Base-by-base conservation (phyloP, 2,329 filamentous ascomycete genomes). In the Hypoxylon sp. region DNA sequence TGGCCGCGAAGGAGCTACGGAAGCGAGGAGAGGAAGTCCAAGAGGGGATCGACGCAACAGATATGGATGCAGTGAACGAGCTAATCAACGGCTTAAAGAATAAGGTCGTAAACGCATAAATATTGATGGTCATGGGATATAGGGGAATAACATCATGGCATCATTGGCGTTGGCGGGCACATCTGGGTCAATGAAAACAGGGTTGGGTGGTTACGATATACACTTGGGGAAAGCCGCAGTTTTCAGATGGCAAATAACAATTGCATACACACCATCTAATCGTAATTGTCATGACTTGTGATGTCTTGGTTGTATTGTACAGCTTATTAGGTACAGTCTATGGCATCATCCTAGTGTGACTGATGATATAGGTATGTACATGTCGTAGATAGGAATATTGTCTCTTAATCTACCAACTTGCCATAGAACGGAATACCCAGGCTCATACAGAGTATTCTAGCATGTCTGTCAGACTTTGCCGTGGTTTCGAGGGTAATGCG, bases 51-150 rank as follows among this genome's bases (percentile, higher is more conserved):
- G 92, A 97, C 76, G 93, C 95, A 0, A 84, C 82, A 19, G 90
- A 98, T 79, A 98, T 98, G 96, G 92, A 94, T 58, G 90, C 89
- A 6, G 89, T 97, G 44, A 93, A 98, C 79, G 83, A 80, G 31
- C 82, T 97, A 53, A 93, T 97, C 78, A 84, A 88, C 56, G 87
- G 83, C 35, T 81, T 97, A 67, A 88, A 87, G 74, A 85, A 88
- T 53, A 85, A 83, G 75, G 83, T 81, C 29, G 78, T 80, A 72
- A 78, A 76, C 60, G 75, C 77, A 24, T 66, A 62, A 29, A 11
- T 29, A n/a, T 29, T 37, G 29, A 15, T 31, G 37, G 24, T 37
- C 21, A 42, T 46, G 39, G 55, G 39, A 19, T 17, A 21, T 3
- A 52, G 37, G 51, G 42, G 42, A 10, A 55, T 21, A 59, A 37